Evolutionary conservation across 495 filamentous ascomycete genomes (phyloP).

Genomic region (Diplogelasinospora grovesii): DNA sequence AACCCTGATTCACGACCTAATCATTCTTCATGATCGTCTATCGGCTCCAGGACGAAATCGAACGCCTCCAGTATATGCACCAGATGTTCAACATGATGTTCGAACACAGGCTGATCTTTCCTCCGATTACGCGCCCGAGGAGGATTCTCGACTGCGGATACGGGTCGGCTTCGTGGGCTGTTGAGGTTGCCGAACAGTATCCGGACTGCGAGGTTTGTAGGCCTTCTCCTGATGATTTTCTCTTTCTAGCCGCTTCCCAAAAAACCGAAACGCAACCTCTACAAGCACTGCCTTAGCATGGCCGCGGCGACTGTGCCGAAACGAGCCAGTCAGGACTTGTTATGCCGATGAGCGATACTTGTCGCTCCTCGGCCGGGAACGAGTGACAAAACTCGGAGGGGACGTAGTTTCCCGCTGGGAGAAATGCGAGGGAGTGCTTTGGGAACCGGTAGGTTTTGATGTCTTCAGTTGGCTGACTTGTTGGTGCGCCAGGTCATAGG

Average conservation of each 20-base stretch:
- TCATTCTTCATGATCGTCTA: not conserved
- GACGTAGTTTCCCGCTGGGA: too few relatives aligned
- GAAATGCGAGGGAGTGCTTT: too few relatives aligned
- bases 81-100: constrained; percentile 65
- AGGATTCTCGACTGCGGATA: constrained; percentile 74
- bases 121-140: constrained; percentile 56
- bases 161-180: constrained; percentile 53
- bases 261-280: too few relatives aligned
- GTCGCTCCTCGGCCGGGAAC: too few relatives aligned
- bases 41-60: constrained; percentile 66
- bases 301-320: too few relatives aligned
- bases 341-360: too few relatives aligned
- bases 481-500: constrained; percentile 60
- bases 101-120: constrained; percentile 71
- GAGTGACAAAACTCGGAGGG: too few relatives aligned
- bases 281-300: too few relatives aligned
- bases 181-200: constrained; percentile 50
- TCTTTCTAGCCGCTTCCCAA: not conserved
- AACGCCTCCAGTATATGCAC: constrained; percentile 67
- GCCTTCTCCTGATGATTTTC: not conserved
- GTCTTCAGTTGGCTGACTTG: not conserved
- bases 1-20: constrained; percentile 10
- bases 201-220: constrained; percentile 65
- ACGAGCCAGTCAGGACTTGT: too few relatives aligned
- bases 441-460: too few relatives aligned